Conservation (phyloP, 345 rosid species). For the Bretschneidera sinensis region DNA sequence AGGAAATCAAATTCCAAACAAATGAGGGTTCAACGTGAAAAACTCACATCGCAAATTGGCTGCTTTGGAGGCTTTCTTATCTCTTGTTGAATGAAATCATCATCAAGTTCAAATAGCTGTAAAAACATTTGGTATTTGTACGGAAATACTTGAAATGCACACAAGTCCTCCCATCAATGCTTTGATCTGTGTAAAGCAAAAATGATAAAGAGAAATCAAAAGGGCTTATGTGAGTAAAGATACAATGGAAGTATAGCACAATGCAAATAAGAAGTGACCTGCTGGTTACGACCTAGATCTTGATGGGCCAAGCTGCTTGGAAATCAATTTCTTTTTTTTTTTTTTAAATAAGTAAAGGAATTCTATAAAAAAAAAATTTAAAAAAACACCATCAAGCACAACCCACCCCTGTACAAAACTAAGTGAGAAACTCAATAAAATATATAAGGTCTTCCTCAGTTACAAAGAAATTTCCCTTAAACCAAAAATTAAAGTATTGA, state of each 20-base stretch:
- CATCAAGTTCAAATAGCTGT: slow-evolving; percentile 82
- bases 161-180: slow-evolving; percentile 73
- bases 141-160: slow-evolving; percentile 77
- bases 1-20: background rate
- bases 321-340: background rate
- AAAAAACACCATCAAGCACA: too few relatives aligned
- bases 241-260: background rate
- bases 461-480: too few relatives aligned
- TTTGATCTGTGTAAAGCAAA: slow-evolving; percentile 39
- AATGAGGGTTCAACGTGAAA: slow-evolving; percentile 8
- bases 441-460: too few relatives aligned
- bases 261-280: background rate
- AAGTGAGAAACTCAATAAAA: too few relatives aligned
- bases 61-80: slow-evolving; percentile 74
- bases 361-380: too few relatives aligned
- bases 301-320: background rate
- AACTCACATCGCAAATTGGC: slow-evolving; percentile 66
- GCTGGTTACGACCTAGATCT: background rate
- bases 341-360: too few relatives aligned
- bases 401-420: too few relatives aligned
- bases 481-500: too few relatives aligned
- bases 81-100: slow-evolving; percentile 84
- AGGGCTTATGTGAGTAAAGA: background rate
- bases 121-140: slow-evolving; percentile 64
- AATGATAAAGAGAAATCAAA: background rate